Conservation (phyloP, 2,329 filamentous ascomycete genomes). For the Fusarium napiforme region DNA sequence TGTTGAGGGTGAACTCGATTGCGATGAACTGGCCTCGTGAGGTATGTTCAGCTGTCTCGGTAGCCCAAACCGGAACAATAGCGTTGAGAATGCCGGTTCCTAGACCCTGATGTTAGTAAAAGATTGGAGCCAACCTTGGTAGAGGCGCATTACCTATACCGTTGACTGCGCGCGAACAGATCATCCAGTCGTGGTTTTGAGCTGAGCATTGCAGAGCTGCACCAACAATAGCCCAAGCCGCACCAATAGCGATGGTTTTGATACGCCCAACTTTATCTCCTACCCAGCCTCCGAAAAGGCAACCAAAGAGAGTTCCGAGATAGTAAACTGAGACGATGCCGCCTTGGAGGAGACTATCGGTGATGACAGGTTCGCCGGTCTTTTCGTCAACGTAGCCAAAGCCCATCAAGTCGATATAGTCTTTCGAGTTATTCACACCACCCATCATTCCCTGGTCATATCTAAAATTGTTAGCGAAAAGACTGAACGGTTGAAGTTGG, state of each 20-base stretch:
- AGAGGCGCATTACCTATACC: constrained; percentile 43
- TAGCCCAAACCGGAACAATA: constrained; percentile 77
- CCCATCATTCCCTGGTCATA: constrained; percentile 41
- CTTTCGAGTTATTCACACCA: constrained; percentile 30
- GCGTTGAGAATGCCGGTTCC: constrained; percentile 77
- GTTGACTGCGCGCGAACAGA: constrained; percentile 47
- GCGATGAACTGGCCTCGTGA: constrained; percentile 75
- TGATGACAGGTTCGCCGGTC: constrained; percentile 32
- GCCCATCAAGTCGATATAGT: constrained; percentile 39
- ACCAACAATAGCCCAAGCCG: constrained; percentile 28
- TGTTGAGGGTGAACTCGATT: constrained; percentile 64
- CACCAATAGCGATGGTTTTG: constrained; percentile 34
- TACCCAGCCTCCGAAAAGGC: constrained; percentile 31
- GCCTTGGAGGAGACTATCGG: constrained; percentile 34
- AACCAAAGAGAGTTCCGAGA: constrained; percentile 39
- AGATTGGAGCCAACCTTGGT: fast-evolving
- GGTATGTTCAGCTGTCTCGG: constrained; percentile 74
- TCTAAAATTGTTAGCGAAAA: neutral
- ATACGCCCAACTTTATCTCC: constrained; percentile 36
- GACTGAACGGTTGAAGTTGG: fast-evolving
- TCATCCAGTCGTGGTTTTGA: constrained; percentile 39
- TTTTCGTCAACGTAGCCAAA: constrained; percentile 37
- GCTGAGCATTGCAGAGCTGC: constrained; percentile 28
- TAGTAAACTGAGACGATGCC: constrained; percentile 42
- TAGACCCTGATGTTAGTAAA: fast-evolving